Base-by-base conservation (phyloP, 2,329 filamentous ascomycete genomes). In the Cladophialophora immunda region DNA sequence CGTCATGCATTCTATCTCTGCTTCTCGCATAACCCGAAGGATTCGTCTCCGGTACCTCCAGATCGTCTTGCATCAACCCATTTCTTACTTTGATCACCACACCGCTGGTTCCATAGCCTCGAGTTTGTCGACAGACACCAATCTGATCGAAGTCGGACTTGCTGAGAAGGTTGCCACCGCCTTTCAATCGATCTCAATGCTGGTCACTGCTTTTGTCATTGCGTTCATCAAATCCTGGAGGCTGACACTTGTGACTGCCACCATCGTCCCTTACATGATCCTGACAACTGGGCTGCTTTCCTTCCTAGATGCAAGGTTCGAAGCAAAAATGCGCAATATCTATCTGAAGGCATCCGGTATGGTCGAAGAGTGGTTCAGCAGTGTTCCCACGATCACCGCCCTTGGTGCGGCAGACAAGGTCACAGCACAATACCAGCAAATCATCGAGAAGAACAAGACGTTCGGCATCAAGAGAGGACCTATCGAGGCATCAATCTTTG, bases 281-380 rank as follows among this genome's bases (percentile, higher is more conserved):
- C 65, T 73, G 36, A 58, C 75, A 22, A 72, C 72, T 29, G 70
- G 63, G 6, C 60, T 71, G 15, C 74, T 72, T 25, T 66, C 75
- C 7, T 55, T 55, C 8, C 65, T 75, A 19, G 72, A 75, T 58
- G 72, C 71, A 8, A 30, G 41, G 15, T 38, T 62, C 29, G 68
- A 68, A 45, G 68, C 71, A 2, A 65, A 70, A 15, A 71, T 75
- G 9, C 70, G 75, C 9, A 66, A 73, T 1, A 77, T 83, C 17
- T 81, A 81, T 11, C 11, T 38, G 36, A 38, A 38, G 74, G 80
- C 19, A 79, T 91, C 47, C 86, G 85, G 67, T 92, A 92, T 69
- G 50, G 83, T 83, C 2, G 82, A 85, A 71, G 83, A 85, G 65
- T 80, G 82, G 0, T 77, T 85, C 38, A 78, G 78, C 11, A 82